Conservation (phyloP, 1,284 basidiomycete species). For the Fereydounia khargensis region DNA sequence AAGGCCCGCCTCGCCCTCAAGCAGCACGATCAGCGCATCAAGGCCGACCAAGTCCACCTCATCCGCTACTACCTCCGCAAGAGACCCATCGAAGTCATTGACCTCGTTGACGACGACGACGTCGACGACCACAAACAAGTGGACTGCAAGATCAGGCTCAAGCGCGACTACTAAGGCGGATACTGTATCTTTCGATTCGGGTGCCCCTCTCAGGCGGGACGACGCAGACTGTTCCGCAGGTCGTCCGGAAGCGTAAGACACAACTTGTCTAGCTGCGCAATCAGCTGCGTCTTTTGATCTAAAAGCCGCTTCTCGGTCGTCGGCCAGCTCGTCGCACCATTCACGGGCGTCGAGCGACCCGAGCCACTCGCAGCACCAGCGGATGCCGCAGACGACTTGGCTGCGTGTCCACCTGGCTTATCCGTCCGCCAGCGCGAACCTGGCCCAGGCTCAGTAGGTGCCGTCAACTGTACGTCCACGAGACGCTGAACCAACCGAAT, state of each 20-base stretch:
- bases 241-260: constrained; percentile 40
- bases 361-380: constrained; percentile 8
- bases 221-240: constrained; percentile 15
- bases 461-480: constrained; percentile 32
- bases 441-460: constrained; percentile 29
- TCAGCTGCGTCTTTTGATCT: constrained; percentile 22
- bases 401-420: neutral
- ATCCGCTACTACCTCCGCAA: no score
- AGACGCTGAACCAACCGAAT: constrained; percentile 3
- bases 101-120: no score
- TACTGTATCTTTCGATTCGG: no score
- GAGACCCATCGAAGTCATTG: no score
- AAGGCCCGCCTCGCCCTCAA: no score
- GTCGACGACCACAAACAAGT: no score
- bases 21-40: no score
- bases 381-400: neutral
- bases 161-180: no score
- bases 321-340: neutral
- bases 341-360: constrained; percentile 1
- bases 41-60: no score
- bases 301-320: constrained; percentile 30
- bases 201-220: constrained; percentile 5
- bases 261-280: constrained; percentile 28
- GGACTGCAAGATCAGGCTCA: no score
- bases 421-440: constrained; percentile 40